These are phyloP conservation scores for Brassica carinata DNA, from an alignment of 345 rosid genomes.

Conservation along the genomic window DNA sequence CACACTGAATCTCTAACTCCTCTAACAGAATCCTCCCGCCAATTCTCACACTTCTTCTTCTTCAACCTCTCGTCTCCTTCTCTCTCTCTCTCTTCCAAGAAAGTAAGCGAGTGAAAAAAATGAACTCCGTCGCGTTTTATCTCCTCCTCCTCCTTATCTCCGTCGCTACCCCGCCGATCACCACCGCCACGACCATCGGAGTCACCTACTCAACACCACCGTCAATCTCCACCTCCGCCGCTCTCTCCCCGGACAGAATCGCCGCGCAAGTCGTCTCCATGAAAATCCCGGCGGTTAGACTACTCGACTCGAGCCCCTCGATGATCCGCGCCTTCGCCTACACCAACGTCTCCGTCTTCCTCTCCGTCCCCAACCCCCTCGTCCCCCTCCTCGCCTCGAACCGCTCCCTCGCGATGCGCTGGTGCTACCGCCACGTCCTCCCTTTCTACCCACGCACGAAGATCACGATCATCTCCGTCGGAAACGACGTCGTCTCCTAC, in stretches of 20 bases:
- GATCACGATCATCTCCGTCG: constrained; percentile 78
- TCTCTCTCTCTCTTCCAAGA: constrained; percentile 17
- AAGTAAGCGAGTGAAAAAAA: constrained; percentile 19
- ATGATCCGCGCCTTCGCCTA: constrained; percentile 73
- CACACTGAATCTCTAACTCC: constrained; percentile 12
- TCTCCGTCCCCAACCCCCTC: constrained; percentile 75
- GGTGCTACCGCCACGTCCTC: constrained; percentile 75
- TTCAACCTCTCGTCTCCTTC: constrained; percentile 36
- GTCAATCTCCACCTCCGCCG: constrained; percentile 26
- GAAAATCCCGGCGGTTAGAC: constrained; percentile 57
- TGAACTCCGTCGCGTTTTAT: constrained; percentile 10
- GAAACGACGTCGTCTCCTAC: constrained; percentile 59
- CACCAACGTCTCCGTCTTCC: constrained; percentile 78
- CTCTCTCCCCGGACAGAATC: constrained; percentile 47
- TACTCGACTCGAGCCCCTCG: constrained; percentile 59
- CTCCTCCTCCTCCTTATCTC: constrained; percentile 33
- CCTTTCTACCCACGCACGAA: constrained; percentile 82
- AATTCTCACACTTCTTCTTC: constrained; percentile 36
- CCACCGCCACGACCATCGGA: constrained; percentile 45
- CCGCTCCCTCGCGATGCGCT: constrained; percentile 66
- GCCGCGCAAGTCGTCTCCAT: constrained; percentile 50
- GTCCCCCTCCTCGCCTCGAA: constrained; percentile 73
- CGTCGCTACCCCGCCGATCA: constrained; percentile 9
- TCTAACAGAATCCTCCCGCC: constrained; percentile 47
- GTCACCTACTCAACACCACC: constrained; percentile 45